Base-by-base conservation (phyloP, 1,284 basidiomycete genomes). In the Microbotryum scabiosae region DNA sequence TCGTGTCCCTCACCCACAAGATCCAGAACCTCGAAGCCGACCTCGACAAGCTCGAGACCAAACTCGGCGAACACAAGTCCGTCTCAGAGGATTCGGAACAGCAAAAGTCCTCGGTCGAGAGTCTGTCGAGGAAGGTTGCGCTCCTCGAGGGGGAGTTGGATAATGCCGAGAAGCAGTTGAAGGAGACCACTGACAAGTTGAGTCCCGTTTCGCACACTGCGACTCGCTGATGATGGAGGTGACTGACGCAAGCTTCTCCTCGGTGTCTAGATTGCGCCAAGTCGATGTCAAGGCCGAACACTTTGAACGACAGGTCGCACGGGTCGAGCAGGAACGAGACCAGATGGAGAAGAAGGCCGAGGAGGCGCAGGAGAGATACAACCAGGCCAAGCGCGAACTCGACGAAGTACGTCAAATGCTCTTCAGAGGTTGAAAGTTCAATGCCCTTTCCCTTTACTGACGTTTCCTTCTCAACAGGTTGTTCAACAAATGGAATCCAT, bases 281-380 rank as follows among this genome's bases (percentile, higher is more conserved):
- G 90, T 94, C 61, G 96, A 99, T 75, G 88, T 98, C 78, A 97
- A 97, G 81, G 93, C 96, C 25, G 96, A 99, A 77, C 91, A 97
- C 80, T 96, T 92, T 76, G 94, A 97, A 78, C 84, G 93, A 59
- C 90, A 96, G 74, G 85, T 97, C 25, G 81, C 85, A 69, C 84
- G 88, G 57, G 79, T 84, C 62, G 93, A 97, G 77, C 85, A 89
- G 75, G 96, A 99, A 77, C 85, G 92, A 63, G 93, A 97, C 75
- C 75, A 78, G 57, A 91, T 88, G 90, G 94, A 97, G 83, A 83
- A 85, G 81, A 97, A 97, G 79, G 89, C 84, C 79, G 91, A 93
- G 60, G 75, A 77, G 68, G 73, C 74, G 30, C 68, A 75, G 79
- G 90, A 77, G 72, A 90, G 90, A 77, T 90, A 86, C 80, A 81